Percentiles rank a stretch among this genome's conserved stretches.
These are phyloP conservation scores for Acacia pycnantha DNA, from an alignment of 331 rosid genomes.

Conservation along the genomic window DNA sequence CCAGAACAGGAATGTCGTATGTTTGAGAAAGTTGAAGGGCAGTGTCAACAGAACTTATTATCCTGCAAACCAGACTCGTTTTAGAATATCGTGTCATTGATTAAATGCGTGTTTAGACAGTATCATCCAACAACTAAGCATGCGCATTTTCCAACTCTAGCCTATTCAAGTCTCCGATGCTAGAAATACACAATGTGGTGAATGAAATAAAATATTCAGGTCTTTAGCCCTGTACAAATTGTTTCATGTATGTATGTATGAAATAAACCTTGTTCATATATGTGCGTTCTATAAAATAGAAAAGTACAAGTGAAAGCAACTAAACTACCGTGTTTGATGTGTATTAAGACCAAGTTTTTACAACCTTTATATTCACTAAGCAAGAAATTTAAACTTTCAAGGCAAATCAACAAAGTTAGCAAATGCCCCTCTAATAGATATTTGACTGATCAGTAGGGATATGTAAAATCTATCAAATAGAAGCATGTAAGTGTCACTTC, in stretches of 20 bases:
- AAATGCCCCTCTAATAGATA: not conserved
- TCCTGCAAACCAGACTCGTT: slow-evolving; percentile 48
- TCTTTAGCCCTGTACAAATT: not conserved
- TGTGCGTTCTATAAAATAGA: not conserved
- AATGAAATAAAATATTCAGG: not conserved
- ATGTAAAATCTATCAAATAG: not conserved
- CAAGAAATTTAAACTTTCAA: not conserved
- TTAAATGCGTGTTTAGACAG: not conserved
- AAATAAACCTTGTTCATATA: not conserved
- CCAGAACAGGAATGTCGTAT: slow-evolving; percentile 41
- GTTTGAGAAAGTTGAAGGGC: slow-evolving; percentile 61
- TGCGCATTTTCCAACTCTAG: not conserved
- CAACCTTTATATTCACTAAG: not conserved
- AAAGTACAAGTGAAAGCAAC: not conserved
- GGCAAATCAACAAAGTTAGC: not conserved
- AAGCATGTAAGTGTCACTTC: not conserved
- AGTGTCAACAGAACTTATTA: slow-evolving; percentile 49
- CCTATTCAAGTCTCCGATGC: not conserved
- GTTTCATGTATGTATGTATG: not conserved
- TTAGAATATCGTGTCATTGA: slow-evolving; percentile 19
- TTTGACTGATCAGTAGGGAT: not conserved
- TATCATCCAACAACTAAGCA: not conserved
- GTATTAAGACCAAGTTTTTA: not conserved
- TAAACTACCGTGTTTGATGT: not conserved
- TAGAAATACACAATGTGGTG: not conserved